phyloP scores from a whole-genome alignment of 352 stramenopile genomes.

The Phytophthora palmivora region DNA sequence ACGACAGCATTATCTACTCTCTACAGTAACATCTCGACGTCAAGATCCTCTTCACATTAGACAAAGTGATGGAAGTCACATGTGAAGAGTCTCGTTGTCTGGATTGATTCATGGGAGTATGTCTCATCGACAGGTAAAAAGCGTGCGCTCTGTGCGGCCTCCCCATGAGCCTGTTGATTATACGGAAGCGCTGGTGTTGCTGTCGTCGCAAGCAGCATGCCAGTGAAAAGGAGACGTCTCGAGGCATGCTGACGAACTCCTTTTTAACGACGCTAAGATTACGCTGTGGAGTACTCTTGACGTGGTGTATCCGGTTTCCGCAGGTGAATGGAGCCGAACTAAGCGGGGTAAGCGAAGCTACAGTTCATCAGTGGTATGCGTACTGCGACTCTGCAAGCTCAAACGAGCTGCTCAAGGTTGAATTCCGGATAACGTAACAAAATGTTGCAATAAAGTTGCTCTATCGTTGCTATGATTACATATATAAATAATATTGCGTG shows the following conservation, averaged over 20 bases:
- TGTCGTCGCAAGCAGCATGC: neutral
- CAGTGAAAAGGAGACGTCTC: neutral
- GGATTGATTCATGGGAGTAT: neutral
- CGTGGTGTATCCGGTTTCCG: neutral
- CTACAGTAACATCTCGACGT: neutral
- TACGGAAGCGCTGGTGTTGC: neutral
- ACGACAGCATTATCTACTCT: no score
- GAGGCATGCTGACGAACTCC: neutral
- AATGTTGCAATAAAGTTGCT: neutral
- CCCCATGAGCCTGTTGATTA: neutral
- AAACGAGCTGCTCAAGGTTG: neutral
- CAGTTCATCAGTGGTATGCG: neutral
- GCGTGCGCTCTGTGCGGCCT: neutral
- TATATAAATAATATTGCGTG: neutral
- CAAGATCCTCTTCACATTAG: neutral
- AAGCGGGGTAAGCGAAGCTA: neutral
- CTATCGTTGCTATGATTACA: neutral
- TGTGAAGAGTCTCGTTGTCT: neutral
- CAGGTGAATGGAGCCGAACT: neutral
- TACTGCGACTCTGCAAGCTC: neutral
- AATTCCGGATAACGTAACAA: neutral
- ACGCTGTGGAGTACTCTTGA: neutral
- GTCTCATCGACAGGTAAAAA: neutral
- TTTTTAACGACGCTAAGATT: constrained; percentile 7
- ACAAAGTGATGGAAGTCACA: neutral